A percentile compares a stretch with the other conserved stretches of the same genome.
These are phyloP conservation scores for Hypholoma fasciculare DNA, from an alignment of 768 basidiomycete genomes.

Conservation along the genomic window DNA sequence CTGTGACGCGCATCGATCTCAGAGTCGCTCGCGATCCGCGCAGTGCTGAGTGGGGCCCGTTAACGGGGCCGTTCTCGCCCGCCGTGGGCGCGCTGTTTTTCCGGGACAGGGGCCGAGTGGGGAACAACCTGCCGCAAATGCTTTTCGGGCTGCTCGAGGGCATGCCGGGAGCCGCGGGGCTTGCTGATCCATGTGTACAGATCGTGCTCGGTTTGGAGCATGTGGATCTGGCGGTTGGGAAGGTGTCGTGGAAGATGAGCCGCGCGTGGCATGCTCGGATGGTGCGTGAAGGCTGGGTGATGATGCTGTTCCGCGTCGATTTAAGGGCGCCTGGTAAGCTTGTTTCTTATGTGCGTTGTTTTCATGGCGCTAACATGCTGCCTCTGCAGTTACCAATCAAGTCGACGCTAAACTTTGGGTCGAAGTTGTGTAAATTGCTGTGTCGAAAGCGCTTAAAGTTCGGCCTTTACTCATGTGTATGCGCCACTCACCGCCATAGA, in stretches of 20 bases:
- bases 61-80: background rate
- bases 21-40: background rate
- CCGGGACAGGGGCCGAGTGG: background rate
- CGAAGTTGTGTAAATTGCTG: no score
- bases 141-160: background rate
- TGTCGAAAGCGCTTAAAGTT: no score
- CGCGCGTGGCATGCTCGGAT: background rate
- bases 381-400: no score
- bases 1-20: background rate
- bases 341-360: no score
- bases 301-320: background rate
- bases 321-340: background rate
- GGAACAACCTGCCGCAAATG: background rate
- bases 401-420: no score
- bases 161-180: background rate
- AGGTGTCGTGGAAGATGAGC: background rate
- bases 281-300: background rate
- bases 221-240: background rate
- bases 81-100: background rate
- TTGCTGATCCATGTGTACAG: background rate
- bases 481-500: no score
- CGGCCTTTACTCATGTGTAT: no score
- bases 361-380: no score
- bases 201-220: background rate
- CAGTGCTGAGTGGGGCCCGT: background rate